Conservation (phyloP, 2,329 filamentous ascomycete species). For the Neoascochyta sp. region DNA sequence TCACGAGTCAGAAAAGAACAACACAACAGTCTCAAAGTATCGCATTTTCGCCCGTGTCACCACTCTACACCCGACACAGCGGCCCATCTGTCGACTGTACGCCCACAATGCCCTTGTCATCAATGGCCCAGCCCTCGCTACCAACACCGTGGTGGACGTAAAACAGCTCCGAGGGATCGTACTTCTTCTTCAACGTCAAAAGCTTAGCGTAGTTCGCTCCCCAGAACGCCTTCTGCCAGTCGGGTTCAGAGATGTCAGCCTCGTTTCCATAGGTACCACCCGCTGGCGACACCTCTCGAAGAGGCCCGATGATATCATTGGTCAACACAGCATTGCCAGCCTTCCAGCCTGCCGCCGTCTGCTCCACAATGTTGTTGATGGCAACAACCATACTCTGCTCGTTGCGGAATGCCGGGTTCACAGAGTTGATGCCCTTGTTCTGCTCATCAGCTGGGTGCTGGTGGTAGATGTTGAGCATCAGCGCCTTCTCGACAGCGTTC, state of each 20-base stretch:
- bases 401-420: slow-evolving; percentile 32
- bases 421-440: slow-evolving; percentile 20
- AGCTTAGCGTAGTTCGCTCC: slow-evolving; percentile 32
- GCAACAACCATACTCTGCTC: slow-evolving; percentile 22
- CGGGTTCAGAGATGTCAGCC: slow-evolving; percentile 40
- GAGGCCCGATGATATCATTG: slow-evolving; percentile 20
- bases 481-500: slow-evolving; percentile 19
- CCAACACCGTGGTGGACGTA: slow-evolving; percentile 32
- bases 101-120: slow-evolving; percentile 26
- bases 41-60: too few species aligned
- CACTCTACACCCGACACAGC: slow-evolving; percentile 19
- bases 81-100: slow-evolving; percentile 31
- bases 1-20: too few species aligned
- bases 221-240: slow-evolving; percentile 42
- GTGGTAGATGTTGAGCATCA: slow-evolving; percentile 23
- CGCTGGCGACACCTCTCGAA: slow-evolving; percentile 19
- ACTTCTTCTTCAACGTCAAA: slow-evolving; percentile 26
- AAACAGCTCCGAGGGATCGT: slow-evolving; percentile 32
- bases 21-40: too few species aligned
- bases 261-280: slow-evolving; percentile 40
- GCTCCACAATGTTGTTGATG: slow-evolving; percentile 16
- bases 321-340: slow-evolving; percentile 16
- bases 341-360: slow-evolving; percentile 22
- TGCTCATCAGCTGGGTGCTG: slow-evolving; percentile 20
- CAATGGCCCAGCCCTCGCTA: slow-evolving; percentile 29